Conservation (phyloP, 1,284 basidiomycete species). For the Naganishia liquefaciens region DNA sequence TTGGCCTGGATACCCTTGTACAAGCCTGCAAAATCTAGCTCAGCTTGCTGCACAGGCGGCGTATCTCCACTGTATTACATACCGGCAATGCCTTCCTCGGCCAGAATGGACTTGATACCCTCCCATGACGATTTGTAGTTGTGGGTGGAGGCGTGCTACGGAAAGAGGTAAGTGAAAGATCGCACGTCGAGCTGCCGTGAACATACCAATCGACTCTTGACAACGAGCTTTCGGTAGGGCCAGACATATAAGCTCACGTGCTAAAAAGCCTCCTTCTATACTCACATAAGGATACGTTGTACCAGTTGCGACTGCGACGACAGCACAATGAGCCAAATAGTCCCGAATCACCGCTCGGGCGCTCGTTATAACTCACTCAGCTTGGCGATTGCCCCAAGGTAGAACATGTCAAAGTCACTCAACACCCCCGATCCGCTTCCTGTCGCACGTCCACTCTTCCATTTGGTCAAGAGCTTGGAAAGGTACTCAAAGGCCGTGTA, state of each 20-base stretch:
- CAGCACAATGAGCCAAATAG: not conserved
- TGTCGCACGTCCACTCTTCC: constrained; percentile 58
- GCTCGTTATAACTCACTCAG: constrained; percentile 58
- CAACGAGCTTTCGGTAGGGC: constrained; percentile 45
- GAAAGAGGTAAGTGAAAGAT: not conserved
- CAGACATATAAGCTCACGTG: not conserved
- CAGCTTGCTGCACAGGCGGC: not conserved
- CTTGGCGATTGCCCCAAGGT: constrained; percentile 86
- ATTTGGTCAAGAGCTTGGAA: constrained; percentile 71
- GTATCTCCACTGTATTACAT: constrained; percentile 23
- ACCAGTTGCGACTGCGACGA: constrained; percentile 48
- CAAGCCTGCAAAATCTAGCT: constrained; percentile 59
- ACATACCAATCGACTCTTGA: constrained; percentile 53
- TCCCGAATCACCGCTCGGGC: constrained; percentile 14
- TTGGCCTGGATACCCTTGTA: constrained; percentile 85
- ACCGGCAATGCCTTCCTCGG: constrained; percentile 68
- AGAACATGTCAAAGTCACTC: constrained; percentile 82
- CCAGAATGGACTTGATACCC: constrained; percentile 60
- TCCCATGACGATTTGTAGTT: constrained; percentile 52
- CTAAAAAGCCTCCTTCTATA: not conserved
- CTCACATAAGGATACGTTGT: constrained; percentile 54
- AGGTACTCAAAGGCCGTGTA: constrained; percentile 86
- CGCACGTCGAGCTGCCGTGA: not conserved
- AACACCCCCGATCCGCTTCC: constrained; percentile 58
- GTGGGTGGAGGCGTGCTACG: constrained; percentile 54